Percentiles rank a stretch among this genome's conserved stretches.
These are phyloP conservation scores for Volutella citrinella DNA, from an alignment of 2,329 filamentous ascomycete genomes.

Conservation along the genomic window DNA sequence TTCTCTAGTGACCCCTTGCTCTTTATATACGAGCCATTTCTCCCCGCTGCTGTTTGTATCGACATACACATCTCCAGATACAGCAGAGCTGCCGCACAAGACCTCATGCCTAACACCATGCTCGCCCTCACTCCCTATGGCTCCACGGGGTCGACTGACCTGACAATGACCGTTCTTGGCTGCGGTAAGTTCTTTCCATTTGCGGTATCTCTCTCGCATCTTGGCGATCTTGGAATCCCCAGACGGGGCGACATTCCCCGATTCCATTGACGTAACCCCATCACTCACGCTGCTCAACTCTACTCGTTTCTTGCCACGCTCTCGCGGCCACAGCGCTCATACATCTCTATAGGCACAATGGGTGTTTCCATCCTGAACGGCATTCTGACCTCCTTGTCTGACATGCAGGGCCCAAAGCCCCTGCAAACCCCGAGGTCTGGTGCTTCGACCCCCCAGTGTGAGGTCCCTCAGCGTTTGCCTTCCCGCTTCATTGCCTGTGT, in stretches of 20 bases:
- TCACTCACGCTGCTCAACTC: not conserved
- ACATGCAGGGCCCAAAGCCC: constrained; percentile 45
- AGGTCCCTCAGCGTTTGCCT: constrained; percentile 59
- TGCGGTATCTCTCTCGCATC: no score
- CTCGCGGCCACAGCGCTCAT: constrained; percentile 11
- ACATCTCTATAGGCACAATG: constrained; percentile 71
- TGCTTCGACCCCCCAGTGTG: constrained; percentile 42
- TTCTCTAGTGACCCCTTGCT: no score
- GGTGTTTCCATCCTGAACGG: constrained; percentile 81
- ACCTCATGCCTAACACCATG: no score
- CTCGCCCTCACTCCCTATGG: constrained; percentile 33
- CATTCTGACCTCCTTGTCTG: constrained; percentile 68
- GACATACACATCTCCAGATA: no score
- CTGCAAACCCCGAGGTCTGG: constrained; percentile 42
- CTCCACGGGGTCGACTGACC: constrained; percentile 36
- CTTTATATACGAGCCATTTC: no score
- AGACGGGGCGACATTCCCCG: not conserved
- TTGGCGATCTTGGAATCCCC: no score
- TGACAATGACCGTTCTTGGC: constrained; percentile 77
- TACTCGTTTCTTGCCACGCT: not conserved
- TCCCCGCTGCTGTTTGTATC: no score
- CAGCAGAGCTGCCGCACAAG: no score
- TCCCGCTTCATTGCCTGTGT: constrained; percentile 80
- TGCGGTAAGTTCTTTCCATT: constrained; percentile 64
- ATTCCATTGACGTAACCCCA: constrained; percentile 1